Evolutionary conservation across 257 asterid genomes (phyloP).

Genomic region (Scutellaria baicalensis): DNA sequence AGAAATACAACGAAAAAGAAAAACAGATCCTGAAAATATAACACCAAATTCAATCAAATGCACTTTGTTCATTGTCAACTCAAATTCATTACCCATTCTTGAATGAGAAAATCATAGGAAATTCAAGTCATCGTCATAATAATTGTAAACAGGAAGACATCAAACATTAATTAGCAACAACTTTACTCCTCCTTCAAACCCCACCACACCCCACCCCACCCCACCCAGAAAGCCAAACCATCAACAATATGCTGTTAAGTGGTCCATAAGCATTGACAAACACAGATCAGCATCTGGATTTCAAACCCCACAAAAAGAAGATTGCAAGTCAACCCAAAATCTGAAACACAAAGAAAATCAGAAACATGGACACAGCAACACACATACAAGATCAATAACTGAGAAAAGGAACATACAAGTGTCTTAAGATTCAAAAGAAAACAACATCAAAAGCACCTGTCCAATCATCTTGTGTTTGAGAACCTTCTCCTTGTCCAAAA

Average conservation of each 20-base stretch:
- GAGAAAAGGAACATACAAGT: neutral
- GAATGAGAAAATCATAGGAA: neutral
- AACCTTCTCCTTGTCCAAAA: constrained; percentile 88
- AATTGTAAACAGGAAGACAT: neutral
- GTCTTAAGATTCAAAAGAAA: neutral
- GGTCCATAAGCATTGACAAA: neutral
- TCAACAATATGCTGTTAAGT: neutral
- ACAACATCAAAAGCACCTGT: constrained; percentile 42
- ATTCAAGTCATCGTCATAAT: neutral
- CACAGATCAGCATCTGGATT: neutral
- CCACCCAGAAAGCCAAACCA: neutral
- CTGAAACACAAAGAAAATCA: neutral
- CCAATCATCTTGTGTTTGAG: constrained; percentile 88
- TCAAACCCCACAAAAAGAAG: neutral
- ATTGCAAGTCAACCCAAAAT: constrained; percentile 5
- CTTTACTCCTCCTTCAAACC: neutral
- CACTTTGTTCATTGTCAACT: neutral
- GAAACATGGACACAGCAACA: neutral
- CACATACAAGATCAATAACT: neutral
- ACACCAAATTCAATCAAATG: neutral
- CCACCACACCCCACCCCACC: neutral
- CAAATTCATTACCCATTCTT: too few species aligned
- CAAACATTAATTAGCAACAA: neutral
- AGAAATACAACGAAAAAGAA: neutral
- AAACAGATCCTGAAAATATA: neutral